Percentiles rank a stretch among this genome's conserved stretches.
phyloP scores from a whole-genome alignment of 768 basidiomycete species.

The Nevesoporus exiguus region DNA sequence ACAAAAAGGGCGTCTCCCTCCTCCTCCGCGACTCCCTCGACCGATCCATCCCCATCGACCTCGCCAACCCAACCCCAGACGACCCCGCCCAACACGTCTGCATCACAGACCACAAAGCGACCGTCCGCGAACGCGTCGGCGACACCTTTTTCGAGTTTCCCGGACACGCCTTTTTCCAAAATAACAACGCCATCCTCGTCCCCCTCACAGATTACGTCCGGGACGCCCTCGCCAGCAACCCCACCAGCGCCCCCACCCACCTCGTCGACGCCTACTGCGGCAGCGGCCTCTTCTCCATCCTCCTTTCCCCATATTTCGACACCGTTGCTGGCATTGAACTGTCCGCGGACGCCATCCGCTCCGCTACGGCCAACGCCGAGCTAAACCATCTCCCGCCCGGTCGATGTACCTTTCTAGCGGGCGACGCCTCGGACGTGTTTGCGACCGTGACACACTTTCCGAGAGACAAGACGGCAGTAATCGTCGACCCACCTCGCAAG shows the following conservation, averaged over 20 bases:
- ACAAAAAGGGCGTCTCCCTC: conserved; percentile 85
- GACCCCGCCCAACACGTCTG: conserved; percentile 65
- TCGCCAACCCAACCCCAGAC: conserved; percentile 31
- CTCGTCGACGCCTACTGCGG: conserved; percentile 97
- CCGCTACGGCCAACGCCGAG: conserved; percentile 61
- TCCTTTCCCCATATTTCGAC: conserved; percentile 70
- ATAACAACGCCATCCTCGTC: conserved; percentile 90
- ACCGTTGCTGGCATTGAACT: conserved; percentile 90
- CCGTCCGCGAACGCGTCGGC: conserved; percentile 83
- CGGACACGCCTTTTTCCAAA: conserved; percentile 94
- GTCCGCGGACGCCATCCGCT: conserved; percentile 63
- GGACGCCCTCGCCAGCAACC: conserved; percentile 41
- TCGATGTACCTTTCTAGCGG: conserved; percentile 67
- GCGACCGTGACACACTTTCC: conserved; percentile 63
- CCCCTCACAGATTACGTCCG: conserved; percentile 83
- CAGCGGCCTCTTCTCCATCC: conserved; percentile 82
- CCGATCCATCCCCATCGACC: conserved; percentile 21
- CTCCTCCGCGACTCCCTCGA: conserved; percentile 83
- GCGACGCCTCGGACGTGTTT: conserved; percentile 89
- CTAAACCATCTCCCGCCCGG: conserved; percentile 56
- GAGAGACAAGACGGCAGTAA: conserved; percentile 56
- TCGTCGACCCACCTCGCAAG: conserved; percentile 92
- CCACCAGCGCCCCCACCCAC: conserved; percentile 53
- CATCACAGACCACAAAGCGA: conserved; percentile 76
- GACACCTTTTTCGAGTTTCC: conserved; percentile 78